Evolutionary conservation across 495 filamentous ascomycete species (phyloP).

Genomic region (Cercophora samala): DNA sequence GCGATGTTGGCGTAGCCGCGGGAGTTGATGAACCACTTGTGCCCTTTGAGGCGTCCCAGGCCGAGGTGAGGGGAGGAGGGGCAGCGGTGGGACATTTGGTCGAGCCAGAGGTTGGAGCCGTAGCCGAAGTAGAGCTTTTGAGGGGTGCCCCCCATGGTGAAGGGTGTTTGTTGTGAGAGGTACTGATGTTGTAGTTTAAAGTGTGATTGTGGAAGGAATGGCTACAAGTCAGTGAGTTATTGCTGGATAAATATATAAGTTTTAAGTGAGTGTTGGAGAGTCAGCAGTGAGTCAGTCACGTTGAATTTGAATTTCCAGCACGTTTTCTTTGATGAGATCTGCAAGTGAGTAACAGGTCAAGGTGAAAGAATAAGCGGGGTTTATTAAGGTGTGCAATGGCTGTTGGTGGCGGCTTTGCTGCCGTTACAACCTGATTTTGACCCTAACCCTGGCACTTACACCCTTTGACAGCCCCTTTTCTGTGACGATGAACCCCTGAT

Average conservation of each 20-base stretch:
- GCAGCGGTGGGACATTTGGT: conserved; percentile 42
- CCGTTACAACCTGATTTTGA: neutral
- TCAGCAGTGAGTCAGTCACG: too few relatives aligned
- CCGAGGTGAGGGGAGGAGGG: conserved; percentile 36
- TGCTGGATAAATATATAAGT: too few relatives aligned
- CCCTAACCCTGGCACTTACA: neutral
- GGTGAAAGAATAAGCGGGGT: neutral
- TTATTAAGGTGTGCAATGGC: neutral
- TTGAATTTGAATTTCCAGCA: neutral
- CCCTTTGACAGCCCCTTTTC: neutral
- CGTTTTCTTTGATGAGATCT: neutral
- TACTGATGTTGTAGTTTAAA: neutral
- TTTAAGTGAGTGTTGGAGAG: too few relatives aligned
- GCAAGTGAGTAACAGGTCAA: neutral
- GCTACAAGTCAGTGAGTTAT: too few relatives aligned
- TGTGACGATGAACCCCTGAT: neutral
- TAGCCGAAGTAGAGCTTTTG: conserved; percentile 39
- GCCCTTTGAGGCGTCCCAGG: conserved; percentile 36
- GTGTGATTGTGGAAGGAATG: too few relatives aligned
- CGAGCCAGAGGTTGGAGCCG: conserved; percentile 42
- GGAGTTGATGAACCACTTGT: conserved; percentile 44
- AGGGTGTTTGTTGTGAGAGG: too few relatives aligned
- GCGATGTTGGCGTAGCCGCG: conserved; percentile 44
- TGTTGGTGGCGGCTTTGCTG: neutral
- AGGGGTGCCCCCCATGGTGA: neutral